Evolutionary conservation across 2,329 filamentous ascomycete genomes (phyloP).

Genomic region (Curvularia lunata): DNA sequence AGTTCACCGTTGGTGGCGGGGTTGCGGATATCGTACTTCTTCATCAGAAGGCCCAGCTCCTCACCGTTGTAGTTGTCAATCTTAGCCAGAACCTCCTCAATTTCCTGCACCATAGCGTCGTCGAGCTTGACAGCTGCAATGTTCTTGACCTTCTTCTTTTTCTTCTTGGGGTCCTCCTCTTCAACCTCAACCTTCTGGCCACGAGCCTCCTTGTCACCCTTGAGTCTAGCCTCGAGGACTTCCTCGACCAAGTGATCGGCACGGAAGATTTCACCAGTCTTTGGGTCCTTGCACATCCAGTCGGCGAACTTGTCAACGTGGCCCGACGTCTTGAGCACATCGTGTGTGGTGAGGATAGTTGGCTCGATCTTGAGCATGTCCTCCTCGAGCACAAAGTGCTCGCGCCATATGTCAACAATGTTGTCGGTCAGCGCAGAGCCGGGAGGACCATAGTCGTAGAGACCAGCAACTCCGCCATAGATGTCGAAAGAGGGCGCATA

Average conservation of each 20-base stretch:
- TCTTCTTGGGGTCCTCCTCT: conserved; percentile 82
- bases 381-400: conserved; percentile 91
- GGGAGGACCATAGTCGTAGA: conserved; percentile 93
- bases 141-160: conserved; percentile 78
- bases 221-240: conserved; percentile 83
- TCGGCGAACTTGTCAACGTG: conserved; percentile 98
- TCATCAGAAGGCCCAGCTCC: conserved; percentile 84
- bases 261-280: conserved; percentile 94
- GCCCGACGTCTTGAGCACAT: conserved; percentile 89
- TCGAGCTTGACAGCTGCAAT: conserved; percentile 76
- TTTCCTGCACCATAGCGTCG: conserved; percentile 84
- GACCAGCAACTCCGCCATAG: conserved; percentile 85
- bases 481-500: conserved; percentile 96
- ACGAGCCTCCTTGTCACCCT: conserved; percentile 90
- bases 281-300: conserved; percentile 99
- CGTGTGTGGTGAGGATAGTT: conserved; percentile 89
- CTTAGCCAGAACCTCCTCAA: conserved; percentile 86
- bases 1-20: conserved; percentile 79
- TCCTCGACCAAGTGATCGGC: conserved; percentile 97
- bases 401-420: conserved; percentile 87
- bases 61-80: conserved; percentile 95
- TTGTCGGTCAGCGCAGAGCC: conserved; percentile 86
- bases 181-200: conserved; percentile 77
- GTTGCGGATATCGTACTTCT: conserved; percentile 88
- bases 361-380: conserved; percentile 96